phyloP scores from a whole-genome alignment of 352 stramenopile species.

The Plasmopara halstedii region DNA sequence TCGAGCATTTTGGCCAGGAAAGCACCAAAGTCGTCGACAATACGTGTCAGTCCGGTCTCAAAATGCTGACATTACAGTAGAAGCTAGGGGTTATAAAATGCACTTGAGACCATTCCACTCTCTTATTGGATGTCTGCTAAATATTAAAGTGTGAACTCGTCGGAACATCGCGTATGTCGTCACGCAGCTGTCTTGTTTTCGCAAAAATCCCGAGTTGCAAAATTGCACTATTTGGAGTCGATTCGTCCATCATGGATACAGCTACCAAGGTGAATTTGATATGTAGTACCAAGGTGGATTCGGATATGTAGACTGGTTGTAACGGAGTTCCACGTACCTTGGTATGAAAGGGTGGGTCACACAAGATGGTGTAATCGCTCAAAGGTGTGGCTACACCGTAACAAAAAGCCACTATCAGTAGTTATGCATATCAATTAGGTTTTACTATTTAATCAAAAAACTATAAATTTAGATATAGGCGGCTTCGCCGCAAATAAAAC shows the following conservation, averaged over 20 bases:
- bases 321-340: too few species aligned
- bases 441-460: too few species aligned
- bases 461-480: too few species aligned
- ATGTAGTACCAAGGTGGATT: neutral
- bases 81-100: neutral
- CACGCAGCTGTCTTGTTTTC: neutral
- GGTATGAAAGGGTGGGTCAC: too few species aligned
- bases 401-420: too few species aligned
- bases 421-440: too few species aligned
- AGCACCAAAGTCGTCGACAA: neutral
- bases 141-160: neutral
- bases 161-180: neutral
- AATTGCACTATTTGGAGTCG: neutral
- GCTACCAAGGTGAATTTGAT: neutral
- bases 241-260: neutral
- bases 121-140: neutral
- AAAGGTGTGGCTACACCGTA: too few species aligned
- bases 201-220: neutral
- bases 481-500: too few species aligned
- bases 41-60: neutral
- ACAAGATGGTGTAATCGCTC: too few species aligned
- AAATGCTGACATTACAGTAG: neutral
- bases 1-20: neutral
- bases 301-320: too few species aligned
- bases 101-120: neutral